Base-by-base conservation (phyloP, 2,329 filamentous ascomycete genomes). In the Bisporella sp. region DNA sequence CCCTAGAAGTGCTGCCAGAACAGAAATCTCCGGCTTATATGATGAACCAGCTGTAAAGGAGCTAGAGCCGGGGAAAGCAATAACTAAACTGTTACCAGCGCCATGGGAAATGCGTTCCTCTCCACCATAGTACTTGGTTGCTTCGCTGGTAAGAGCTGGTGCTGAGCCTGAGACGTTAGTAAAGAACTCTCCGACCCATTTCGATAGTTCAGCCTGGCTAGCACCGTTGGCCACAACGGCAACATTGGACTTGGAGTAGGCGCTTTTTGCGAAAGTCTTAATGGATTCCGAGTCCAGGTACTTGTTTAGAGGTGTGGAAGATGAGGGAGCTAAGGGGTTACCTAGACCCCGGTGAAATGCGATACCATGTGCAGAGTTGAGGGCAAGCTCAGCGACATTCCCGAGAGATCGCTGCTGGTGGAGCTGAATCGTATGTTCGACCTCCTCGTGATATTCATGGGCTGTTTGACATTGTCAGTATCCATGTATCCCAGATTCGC, bases 151-250 rank as follows among this genome's bases (percentile, higher is more conserved):
- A 57, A 63, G 76, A 72, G 65, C 73, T 71, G 71, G 69, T 55
- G 78, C 67, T 57, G 76, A 70, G 60, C 75, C 68, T 52, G 84
- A 78, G 46, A 87, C 76, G 53, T 78, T 76, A 68, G 83, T 82
- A 78, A 99, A 97, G 80, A 96, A 96, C 68, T 95, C 83, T 66
- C 84, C 82, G 57, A 95, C 84, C 91, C 92, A 97, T 75, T 93
- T 95, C 65, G 80, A 79, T 59, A 97, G 75, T 56, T 87, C 82
- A 51, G 77, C 74, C 59, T 89, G 77, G 60, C 84, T 83, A 58
- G 90, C 85, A 58, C 93, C 93, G 64, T 95, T 95, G 64, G 88
- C 89, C 58, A 97, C 85, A 57, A 99, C 75, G 55, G 92, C 89
- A 62, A 99, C 85, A 72, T 96, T 96, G 64, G 85, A 74, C 78